These are phyloP conservation scores for Dendrobium chrysotoxum DNA, from an alignment of 106 monocot species.

Conservation along the genomic window DNA sequence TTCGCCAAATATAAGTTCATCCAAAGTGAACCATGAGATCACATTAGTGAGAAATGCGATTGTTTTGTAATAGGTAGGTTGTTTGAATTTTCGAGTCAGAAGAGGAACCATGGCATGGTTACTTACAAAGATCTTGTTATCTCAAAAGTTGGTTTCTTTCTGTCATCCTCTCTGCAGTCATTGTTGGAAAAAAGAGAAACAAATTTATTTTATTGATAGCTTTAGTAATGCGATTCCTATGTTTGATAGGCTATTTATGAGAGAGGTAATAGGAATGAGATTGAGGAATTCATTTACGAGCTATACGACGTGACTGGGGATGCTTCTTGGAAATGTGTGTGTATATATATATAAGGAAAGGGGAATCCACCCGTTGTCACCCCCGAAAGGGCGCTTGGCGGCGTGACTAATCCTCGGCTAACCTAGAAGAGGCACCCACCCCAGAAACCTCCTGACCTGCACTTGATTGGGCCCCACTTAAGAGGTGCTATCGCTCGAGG, in stretches of 20 bases:
- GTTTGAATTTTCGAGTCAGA: slow-evolving; percentile 56
- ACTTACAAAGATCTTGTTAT: slow-evolving; percentile 82
- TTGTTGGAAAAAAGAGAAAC: background rate
- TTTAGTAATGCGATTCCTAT: background rate
- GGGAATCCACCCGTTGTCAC: no score
- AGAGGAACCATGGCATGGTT: slow-evolving; percentile 49
- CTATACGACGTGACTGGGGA: slow-evolving; percentile 77
- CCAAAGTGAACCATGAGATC: no score
- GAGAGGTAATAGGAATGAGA: slow-evolving; percentile 67
- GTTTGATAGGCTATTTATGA: slow-evolving; percentile 56
- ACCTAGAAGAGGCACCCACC: no score
- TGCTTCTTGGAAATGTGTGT: slow-evolving; percentile 30
- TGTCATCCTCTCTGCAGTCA: background rate
- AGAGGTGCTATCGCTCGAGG: no score
- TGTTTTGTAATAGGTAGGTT: no score
- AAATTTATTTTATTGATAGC: background rate
- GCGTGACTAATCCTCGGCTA: no score
- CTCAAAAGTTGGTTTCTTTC: slow-evolving; percentile 47
- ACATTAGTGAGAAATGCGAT: no score
- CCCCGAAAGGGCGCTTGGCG: no score
- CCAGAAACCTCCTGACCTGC: no score
- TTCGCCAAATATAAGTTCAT: no score
- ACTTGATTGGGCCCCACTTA: no score
- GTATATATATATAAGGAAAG: no score
- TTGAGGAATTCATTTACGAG: slow-evolving; percentile 74